phyloP scores from a whole-genome alignment of 73 alveolate species.

The Tetrahymena thermophila region DNA sequence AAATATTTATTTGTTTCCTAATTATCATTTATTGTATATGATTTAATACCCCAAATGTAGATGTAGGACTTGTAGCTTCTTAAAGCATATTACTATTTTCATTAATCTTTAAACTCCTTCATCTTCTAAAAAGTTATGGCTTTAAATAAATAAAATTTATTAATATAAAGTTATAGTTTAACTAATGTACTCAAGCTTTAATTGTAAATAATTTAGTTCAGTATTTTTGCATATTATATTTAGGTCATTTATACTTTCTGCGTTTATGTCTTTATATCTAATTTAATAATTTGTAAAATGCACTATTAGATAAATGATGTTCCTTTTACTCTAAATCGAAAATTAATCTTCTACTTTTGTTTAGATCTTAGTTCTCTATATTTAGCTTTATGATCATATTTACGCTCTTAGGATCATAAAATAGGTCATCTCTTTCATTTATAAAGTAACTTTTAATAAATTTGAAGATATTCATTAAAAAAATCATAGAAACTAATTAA shows the following conservation, averaged over 20 bases:
- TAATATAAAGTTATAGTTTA: neutral
- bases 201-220: neutral
- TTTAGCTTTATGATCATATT: neutral
- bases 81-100: neutral
- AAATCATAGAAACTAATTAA: neutral
- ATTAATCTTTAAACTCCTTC: neutral
- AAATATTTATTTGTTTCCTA: neutral
- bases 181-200: neutral
- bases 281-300: neutral
- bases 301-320: neutral
- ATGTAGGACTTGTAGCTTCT: neutral
- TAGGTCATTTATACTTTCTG: neutral
- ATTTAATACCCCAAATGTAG: neutral
- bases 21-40: neutral
- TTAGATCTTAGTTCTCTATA: neutral
- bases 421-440: neutral
- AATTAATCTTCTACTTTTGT: neutral
- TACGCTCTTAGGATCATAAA: neutral
- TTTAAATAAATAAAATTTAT: neutral
- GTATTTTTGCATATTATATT: neutral
- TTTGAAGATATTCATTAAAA: neutral
- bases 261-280: neutral
- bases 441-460: neutral
- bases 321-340: neutral
- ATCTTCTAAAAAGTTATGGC: neutral